phyloP scores from a whole-genome alignment of 345 rosid genomes.

The Melastoma malabathricum region DNA sequence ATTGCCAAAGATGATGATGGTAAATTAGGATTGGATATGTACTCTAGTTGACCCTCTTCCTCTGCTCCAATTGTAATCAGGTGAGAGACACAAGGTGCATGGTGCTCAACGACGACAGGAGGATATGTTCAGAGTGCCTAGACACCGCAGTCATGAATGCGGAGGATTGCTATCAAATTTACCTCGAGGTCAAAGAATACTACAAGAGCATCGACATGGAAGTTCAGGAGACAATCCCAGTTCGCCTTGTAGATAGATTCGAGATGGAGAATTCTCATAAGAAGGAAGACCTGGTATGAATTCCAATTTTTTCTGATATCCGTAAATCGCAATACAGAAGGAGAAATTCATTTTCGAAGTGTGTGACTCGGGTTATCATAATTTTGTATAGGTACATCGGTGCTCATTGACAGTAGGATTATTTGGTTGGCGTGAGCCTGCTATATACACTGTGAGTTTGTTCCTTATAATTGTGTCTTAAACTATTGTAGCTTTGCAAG shows the following conservation, averaged over 20 bases:
- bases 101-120: slow-evolving; percentile 62
- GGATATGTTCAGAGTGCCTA: slow-evolving; percentile 5
- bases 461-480: too few species aligned
- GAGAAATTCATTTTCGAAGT: too few species aligned
- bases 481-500: not conserved
- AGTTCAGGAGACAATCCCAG: slow-evolving; percentile 7
- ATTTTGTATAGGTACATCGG: too few species aligned
- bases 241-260: slow-evolving; percentile 1
- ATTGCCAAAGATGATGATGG: too few species aligned
- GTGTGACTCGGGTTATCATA: not conserved
- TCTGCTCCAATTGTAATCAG: slow-evolving; percentile 25
- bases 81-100: slow-evolving; percentile 39
- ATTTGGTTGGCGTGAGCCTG: too few species aligned
- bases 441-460: too few species aligned
- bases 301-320: too few species aligned
- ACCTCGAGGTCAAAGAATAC: slow-evolving; percentile 1
- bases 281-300: too few species aligned
- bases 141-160: slow-evolving; percentile 2
- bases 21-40: not conserved
- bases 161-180: not conserved
- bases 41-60: not conserved
- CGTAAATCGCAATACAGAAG: too few species aligned
- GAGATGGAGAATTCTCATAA: not conserved
- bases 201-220: slow-evolving; percentile 7
- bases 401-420: too few species aligned